A percentile compares a stretch with the other conserved stretches of the same genome.
Evolutionary conservation across 2,329 filamentous ascomycete genomes (phyloP).

Genomic region (Ophiostoma quercus): DNA sequence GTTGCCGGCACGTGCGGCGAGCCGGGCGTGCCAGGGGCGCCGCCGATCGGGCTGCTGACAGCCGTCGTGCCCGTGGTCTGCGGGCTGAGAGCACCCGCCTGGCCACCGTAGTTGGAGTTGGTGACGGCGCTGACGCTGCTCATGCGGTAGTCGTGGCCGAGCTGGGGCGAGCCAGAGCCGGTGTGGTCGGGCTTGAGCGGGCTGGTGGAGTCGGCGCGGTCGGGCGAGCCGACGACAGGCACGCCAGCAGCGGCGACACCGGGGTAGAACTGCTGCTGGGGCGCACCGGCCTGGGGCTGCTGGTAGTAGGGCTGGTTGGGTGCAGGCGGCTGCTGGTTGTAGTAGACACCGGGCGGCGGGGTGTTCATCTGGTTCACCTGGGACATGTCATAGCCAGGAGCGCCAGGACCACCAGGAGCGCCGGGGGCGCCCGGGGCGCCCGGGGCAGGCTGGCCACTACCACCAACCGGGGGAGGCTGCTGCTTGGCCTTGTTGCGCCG

Average conservation of each 20-base stretch:
- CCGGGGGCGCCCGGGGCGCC: conserved; percentile 1
- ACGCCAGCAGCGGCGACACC: conserved; percentile 1
- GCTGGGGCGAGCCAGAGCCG: conserved; percentile 1
- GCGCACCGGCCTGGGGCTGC: conserved; percentile 3
- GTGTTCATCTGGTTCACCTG: conserved; percentile 20
- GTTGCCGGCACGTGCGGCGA: conserved; percentile 25
- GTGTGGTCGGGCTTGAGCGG: conserved; percentile 19
- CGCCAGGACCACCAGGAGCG: conserved; percentile 3
- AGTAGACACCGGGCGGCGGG: conserved; percentile 17
- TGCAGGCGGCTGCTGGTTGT: conserved; percentile 7
- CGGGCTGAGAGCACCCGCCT: conserved; percentile 21
- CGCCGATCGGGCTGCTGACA: not conserved
- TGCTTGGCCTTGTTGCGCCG: conserved; percentile 25
- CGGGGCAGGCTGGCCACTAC: not conserved
- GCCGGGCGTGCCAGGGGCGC: not conserved
- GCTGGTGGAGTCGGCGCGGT: conserved; percentile 23
- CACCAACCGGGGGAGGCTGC: not conserved
- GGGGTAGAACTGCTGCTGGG: conserved; percentile 21
- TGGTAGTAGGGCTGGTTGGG: conserved; percentile 16
- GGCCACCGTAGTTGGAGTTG: conserved; percentile 7
- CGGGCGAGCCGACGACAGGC: conserved; percentile 16
- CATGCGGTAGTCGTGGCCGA: conserved; percentile 21
- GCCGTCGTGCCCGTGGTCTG: conserved; percentile 23
- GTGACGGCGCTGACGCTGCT: conserved; percentile 22
- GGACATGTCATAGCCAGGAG: conserved; percentile 15